Conservation (phyloP, 495 filamentous ascomycete genomes). For the Aspergillus campestris region DNA sequence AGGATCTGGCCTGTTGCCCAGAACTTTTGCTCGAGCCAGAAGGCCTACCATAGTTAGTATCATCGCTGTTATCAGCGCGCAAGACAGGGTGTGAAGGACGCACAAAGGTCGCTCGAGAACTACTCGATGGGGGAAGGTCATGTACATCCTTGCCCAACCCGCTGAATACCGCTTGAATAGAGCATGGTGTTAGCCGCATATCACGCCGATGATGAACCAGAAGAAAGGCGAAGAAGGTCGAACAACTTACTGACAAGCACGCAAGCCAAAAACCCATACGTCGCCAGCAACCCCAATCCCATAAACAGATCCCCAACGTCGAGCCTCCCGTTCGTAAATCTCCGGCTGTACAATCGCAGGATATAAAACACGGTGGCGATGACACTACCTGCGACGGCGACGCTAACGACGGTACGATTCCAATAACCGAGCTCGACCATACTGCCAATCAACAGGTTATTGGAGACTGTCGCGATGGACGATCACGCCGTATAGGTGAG, state of each 20-base stretch:
- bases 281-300: slow-evolving; percentile 12
- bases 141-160: slow-evolving; percentile 2
- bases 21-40: slow-evolving; percentile 21
- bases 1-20: slow-evolving; percentile 19
- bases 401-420: slow-evolving; percentile 8
- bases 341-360: slow-evolving; percentile 12
- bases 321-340: slow-evolving; percentile 1
- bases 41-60: slow-evolving; percentile 4
- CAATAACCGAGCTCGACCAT: slow-evolving; percentile 2
- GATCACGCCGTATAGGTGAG: no score
- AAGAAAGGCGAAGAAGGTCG: not conserved
- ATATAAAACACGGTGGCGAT: slow-evolving; percentile 13
- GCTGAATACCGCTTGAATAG: not conserved
- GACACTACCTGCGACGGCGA: slow-evolving; percentile 9
- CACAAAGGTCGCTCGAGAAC: slow-evolving; percentile 3
- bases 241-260: slow-evolving; percentile 12
- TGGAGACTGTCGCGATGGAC: no score
- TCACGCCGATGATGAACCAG: no score
- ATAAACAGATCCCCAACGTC: slow-evolving; percentile 13
- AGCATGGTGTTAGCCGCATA: not conserved
- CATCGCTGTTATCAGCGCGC: not conserved
- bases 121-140: not conserved
- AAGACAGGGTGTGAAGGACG: not conserved
- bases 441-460: no score
- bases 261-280: slow-evolving; percentile 12